Evolutionary conservation across 805 yeast genomes (phyloP).

Genomic region (Starmerella bombi): DNA sequence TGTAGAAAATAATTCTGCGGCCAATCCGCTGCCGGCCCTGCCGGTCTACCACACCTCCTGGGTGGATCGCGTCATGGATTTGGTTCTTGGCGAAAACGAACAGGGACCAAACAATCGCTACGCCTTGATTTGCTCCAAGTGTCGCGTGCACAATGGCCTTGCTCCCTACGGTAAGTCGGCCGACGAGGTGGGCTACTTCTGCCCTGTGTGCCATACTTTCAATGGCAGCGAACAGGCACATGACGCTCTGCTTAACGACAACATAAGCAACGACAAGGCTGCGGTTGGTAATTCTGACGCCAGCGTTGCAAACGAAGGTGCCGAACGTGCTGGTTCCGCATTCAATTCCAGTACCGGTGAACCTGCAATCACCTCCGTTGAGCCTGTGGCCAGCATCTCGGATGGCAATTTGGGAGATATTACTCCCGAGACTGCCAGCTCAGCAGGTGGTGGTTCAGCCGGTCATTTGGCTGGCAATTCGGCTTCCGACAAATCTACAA

Average conservation of each 20-base stretch:
- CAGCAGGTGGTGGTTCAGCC: no score
- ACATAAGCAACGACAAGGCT: no score
- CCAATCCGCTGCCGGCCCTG: neutral
- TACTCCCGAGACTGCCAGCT: no score
- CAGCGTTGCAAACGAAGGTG: no score
- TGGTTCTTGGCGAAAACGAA: conserved; percentile 51
- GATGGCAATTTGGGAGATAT: no score
- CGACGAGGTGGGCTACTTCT: conserved; percentile 38
- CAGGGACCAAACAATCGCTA: conserved; percentile 44
- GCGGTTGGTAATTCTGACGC: neutral
- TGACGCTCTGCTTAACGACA: no score
- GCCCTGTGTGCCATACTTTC: conserved; percentile 49
- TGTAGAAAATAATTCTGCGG: neutral
- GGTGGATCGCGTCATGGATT: conserved; percentile 33
- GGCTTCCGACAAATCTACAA: neutral
- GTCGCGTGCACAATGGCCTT: conserved; percentile 62
- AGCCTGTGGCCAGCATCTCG: no score
- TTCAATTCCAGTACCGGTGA: no score
- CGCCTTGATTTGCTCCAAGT: conserved; percentile 59
- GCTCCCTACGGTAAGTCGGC: conserved; percentile 61
- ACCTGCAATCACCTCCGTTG: no score
- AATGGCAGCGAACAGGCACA: conserved; percentile 3
- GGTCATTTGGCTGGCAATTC: no score
- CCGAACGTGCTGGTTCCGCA: no score
- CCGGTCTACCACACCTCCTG: conserved; percentile 22